Percentiles rank a stretch among this genome's conserved stretches.
Conservation (phyloP, 768 basidiomycete species). For the Leucocoprinus leucothites region DNA sequence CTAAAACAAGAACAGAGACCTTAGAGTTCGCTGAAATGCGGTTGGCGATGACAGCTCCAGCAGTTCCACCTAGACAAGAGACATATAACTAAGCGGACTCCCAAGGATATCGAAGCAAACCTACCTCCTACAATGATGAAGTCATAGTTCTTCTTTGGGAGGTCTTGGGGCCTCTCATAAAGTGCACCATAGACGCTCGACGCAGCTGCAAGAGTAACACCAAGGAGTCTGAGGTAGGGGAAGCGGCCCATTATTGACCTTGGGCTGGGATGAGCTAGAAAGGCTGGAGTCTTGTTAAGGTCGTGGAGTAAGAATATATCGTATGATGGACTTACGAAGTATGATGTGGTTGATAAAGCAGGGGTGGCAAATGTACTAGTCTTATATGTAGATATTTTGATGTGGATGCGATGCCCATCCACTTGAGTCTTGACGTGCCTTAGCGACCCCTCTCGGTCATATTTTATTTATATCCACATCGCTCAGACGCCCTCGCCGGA, state of each 20-base stretch:
- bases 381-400: too few species aligned
- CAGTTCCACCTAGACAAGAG: slow-evolving; percentile 22
- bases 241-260: background rate
- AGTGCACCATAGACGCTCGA: background rate
- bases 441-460: too few species aligned
- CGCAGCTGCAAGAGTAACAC: background rate
- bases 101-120: background rate
- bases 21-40: slow-evolving; percentile 29
- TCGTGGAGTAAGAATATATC: too few species aligned
- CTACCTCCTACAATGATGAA: slow-evolving; percentile 29
- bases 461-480: too few species aligned
- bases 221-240: background rate
- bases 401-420: too few species aligned
- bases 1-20: slow-evolving; percentile 27
- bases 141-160: slow-evolving; percentile 18
- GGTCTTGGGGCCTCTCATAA: background rate
- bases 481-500: too few species aligned
- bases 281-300: too few species aligned
- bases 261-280: background rate
- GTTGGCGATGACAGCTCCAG: slow-evolving; percentile 31
- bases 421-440: too few species aligned
- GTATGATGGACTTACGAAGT: too few species aligned
- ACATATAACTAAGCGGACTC: background rate
- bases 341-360: too few species aligned
- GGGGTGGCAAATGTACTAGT: too few species aligned